Evolutionary conservation across 73 alveolate species (phyloP), one percentile per base, ranked within the genome.

Genomic region (Diophrys sp.): DNA sequence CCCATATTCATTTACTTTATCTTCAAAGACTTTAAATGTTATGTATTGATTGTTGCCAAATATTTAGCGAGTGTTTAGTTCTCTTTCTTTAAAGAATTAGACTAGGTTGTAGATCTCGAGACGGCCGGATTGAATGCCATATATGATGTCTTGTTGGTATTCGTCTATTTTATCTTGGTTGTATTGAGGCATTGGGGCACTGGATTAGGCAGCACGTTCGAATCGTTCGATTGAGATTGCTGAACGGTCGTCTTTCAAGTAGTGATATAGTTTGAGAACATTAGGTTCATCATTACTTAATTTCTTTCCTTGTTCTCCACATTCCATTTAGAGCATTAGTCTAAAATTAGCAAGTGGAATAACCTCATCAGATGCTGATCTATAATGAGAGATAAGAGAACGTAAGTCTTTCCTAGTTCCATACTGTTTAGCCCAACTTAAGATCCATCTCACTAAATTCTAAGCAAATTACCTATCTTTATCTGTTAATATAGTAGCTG

Each of bases 191-290:
- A 44, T 44, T 44, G 25, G 2, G 5, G 23, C 55, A 2, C 75
- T 55, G 26, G 31, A 23, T 55, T 68, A 1, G 24, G 29, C 18
- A 2, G 75, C 75, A 26, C 24, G 23, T n/a, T 5, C 2, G 56
- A 68, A 5, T 28, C 31, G 23, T 2, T 18, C 31, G 8, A 23
- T 25, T n/a, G 27, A 26, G 75, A 68, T 18, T 2, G 54, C 75
- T 1, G 23, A 44, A 1, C 75, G 54, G 2, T 31, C 75, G 25
- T 68, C 75, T 29, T 68, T 68, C 25, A 68, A 31, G 55, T 68
- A 68, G 5, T 68, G 54, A 31, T 25, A 68, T 44, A 68, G 44
- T n/a, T 25, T 68, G 23, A 23, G 27, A 25, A 68, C 29, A 24
- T 23, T 25, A 25, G 25, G 54, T 5, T 28, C 54, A 68, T 68